Evolutionary conservation across 345 rosid genomes (phyloP).

Genomic region (Populus deltoides): DNA sequence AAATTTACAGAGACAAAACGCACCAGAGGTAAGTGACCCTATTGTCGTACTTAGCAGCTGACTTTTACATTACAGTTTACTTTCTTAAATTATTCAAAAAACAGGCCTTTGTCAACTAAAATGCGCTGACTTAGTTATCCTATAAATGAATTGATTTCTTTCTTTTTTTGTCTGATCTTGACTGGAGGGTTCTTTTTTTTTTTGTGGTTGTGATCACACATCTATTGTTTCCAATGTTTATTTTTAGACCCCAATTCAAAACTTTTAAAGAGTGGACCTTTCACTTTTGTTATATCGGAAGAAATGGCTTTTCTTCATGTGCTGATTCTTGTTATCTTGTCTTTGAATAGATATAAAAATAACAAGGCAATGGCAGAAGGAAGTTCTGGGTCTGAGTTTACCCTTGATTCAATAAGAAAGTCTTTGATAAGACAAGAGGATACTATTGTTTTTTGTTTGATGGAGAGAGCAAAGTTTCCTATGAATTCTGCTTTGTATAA

Average conservation of each 20-base stretch:
- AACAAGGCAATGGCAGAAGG: slow-evolving; percentile 29
- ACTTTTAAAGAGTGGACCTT: too few relatives aligned
- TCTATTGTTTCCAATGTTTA: too few relatives aligned
- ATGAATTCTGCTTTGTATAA: slow-evolving; percentile 43
- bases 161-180: neutral
- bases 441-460: slow-evolving; percentile 59
- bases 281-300: neutral
- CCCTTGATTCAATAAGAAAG: slow-evolving; percentile 57
- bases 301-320: neutral
- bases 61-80: neutral
- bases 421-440: slow-evolving; percentile 83
- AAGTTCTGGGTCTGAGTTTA: slow-evolving; percentile 15
- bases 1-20: neutral
- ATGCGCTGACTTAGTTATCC: neutral
- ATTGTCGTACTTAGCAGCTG: neutral
- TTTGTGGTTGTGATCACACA: slow-evolving; percentile 5
- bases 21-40: neutral
- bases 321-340: slow-evolving; percentile 7
- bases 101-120: too few relatives aligned
- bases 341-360: slow-evolving; percentile 7
- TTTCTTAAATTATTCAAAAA: neutral
- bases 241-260: too few relatives aligned
- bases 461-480: slow-evolving; percentile 76
- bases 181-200: neutral
- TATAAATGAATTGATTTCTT: neutral